Conservation (phyloP, 2,329 filamentous ascomycete genomes). For the Elsinoe arachidis region DNA sequence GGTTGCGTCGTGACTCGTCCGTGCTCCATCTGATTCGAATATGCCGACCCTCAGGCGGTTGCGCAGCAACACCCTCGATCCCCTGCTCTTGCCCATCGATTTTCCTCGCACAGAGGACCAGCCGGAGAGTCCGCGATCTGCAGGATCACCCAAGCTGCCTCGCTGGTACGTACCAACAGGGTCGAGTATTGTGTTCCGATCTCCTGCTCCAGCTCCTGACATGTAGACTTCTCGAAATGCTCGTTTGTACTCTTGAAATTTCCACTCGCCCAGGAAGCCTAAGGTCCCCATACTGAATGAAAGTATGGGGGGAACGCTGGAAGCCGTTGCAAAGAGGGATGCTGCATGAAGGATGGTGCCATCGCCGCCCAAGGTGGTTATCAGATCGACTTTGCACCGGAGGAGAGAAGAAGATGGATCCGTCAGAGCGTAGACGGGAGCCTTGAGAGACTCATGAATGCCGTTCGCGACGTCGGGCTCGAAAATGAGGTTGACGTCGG, state of each 20-base stretch:
- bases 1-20: constrained; percentile 30
- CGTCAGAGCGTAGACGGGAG: constrained; percentile 55
- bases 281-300: constrained; percentile 96
- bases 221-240: constrained; percentile 92
- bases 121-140: constrained; percentile 31
- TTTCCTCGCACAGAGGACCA: constrained; percentile 74
- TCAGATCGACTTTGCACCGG: constrained; percentile 65
- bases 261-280: constrained; percentile 94
- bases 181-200: neutral
- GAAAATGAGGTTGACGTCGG: constrained; percentile 70
- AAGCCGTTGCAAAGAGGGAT: constrained; percentile 73
- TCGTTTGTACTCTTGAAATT: constrained; percentile 83
- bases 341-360: constrained; percentile 82
- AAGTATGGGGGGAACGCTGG: constrained; percentile 77
- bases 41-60: constrained; percentile 81
- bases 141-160: neutral
- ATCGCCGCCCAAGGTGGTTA: constrained; percentile 86
- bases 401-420: constrained; percentile 21
- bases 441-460: constrained; percentile 61
- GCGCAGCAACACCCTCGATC: constrained; percentile 74
- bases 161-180: neutral
- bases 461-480: constrained; percentile 66
- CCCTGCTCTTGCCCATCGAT: constrained; percentile 65
- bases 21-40: constrained; percentile 59
- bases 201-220: constrained; percentile 49